Percentiles rank a stretch among this genome's conserved stretches.
Evolutionary conservation across 1,284 basidiomycete species (phyloP).

Genomic region (Moesziomyces sp.): DNA sequence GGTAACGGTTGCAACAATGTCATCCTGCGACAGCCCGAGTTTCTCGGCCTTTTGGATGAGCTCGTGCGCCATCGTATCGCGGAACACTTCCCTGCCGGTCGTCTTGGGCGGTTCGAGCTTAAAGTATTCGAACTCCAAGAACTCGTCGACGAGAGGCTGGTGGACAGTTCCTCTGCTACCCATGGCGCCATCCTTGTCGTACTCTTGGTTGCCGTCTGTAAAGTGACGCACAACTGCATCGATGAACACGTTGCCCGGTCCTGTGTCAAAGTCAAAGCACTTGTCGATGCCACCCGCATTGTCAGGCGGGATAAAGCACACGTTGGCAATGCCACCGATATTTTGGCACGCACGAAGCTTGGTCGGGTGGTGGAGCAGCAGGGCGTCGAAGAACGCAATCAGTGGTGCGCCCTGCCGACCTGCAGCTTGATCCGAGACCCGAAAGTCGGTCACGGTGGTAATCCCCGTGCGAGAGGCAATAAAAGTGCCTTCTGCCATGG

Average conservation of each 20-base stretch:
- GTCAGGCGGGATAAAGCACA: not conserved
- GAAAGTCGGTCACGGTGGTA: not conserved
- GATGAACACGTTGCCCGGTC: not conserved
- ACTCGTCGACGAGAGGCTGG: constrained; percentile 1
- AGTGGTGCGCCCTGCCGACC: not conserved
- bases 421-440: not conserved
- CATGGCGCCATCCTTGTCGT: not conserved
- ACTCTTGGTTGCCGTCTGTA: not conserved
- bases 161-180: not conserved
- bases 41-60: not conserved
- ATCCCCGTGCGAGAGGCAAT: not conserved
- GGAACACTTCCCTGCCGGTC: not conserved
- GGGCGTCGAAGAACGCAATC: not conserved
- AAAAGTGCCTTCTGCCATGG: not conserved
- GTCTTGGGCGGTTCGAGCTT: not conserved
- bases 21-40: not conserved
- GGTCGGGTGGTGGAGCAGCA: not conserved
- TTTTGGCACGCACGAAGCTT: not conserved
- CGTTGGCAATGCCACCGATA: not conserved
- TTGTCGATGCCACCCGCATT: not conserved
- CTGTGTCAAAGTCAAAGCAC: not conserved
- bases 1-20: not conserved
- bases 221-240: not conserved
- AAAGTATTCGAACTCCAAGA: not conserved
- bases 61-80: not conserved